These are phyloP conservation scores for Setaria viridis DNA, from an alignment of 202 grass and related monocot species.

Conservation along the genomic window DNA sequence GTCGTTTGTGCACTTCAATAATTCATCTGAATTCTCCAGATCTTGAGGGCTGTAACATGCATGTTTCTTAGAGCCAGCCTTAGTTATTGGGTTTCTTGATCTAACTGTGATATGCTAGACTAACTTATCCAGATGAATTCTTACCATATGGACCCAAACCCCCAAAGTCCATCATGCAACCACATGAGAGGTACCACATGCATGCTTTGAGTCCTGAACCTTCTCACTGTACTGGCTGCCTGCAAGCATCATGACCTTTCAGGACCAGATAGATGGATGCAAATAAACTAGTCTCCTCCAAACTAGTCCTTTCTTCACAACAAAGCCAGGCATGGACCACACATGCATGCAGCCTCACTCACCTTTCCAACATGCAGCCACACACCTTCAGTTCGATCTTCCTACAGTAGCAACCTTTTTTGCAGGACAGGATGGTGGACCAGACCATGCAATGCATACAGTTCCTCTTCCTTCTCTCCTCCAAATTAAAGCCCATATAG, in stretches of 20 bases:
- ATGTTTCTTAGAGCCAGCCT: not conserved
- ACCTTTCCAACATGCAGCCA: conserved; percentile 44
- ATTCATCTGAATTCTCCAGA: not conserved
- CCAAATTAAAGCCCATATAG: conserved; percentile 17
- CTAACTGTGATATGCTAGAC: not conserved
- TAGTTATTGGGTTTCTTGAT: not conserved
- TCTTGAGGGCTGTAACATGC: not conserved
- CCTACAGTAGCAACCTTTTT: conserved; percentile 29
- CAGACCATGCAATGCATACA: conserved; percentile 4
- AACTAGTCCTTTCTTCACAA: conserved; percentile 51
- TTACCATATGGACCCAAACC: not conserved
- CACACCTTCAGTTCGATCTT: conserved; percentile 47
- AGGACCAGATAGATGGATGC: conserved; percentile 28
- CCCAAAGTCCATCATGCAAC: conserved; percentile 15
- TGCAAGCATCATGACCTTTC: conserved; percentile 33
- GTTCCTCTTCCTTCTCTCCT: conserved; percentile 29
- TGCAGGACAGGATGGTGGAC: conserved; percentile 21
- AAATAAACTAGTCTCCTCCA: conserved; percentile 17
- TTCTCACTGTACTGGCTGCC: not conserved
- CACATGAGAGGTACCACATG: conserved; percentile 32
- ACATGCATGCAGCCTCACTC: not conserved
- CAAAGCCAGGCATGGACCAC: conserved; percentile 53
- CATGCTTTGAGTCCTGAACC: conserved; percentile 30
- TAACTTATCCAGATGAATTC: not conserved
- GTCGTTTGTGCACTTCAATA: not conserved